Evolutionary conservation across 176 grass and related monocot species (phyloP).

Genomic region (Secale cereale): DNA sequence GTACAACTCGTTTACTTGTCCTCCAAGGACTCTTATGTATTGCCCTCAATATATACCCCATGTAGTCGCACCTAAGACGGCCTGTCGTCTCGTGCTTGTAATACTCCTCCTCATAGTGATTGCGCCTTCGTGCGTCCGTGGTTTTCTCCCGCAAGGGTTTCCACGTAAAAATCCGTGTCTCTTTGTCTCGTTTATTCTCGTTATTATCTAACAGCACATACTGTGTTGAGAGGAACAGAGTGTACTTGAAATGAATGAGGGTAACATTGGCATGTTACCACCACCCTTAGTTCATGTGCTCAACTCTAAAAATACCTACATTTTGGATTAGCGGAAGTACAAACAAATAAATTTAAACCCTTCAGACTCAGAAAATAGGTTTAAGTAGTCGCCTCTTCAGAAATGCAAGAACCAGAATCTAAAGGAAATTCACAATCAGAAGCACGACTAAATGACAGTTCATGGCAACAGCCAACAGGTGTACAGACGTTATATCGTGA

Average conservation of each 20-base stretch:
- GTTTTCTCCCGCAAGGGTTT: too few relatives aligned
- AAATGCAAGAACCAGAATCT: neutral
- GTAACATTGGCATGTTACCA: neutral
- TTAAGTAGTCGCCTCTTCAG: neutral
- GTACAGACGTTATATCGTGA: neutral
- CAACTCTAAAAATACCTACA: neutral
- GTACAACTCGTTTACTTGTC: too few relatives aligned
- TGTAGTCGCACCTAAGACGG: too few relatives aligned
- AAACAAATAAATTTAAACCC: neutral
- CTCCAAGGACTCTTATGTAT: too few relatives aligned
- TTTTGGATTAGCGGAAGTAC: neutral
- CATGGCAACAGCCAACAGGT: conserved; percentile 15
- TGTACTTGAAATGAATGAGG: neutral
- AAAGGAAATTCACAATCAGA: neutral
- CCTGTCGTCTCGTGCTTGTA: too few relatives aligned
- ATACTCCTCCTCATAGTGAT: too few relatives aligned
- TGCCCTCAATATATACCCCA: too few relatives aligned
- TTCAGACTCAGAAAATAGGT: neutral
- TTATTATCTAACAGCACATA: too few relatives aligned
- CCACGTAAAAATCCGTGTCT: too few relatives aligned
- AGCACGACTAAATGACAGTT: neutral
- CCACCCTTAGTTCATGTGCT: neutral
- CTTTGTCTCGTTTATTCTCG: too few relatives aligned
- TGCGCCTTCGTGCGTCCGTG: too few relatives aligned
- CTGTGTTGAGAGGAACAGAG: neutral